Conservation (phyloP, 805 yeast genomes). For the Lipomyces yamadae region DNA sequence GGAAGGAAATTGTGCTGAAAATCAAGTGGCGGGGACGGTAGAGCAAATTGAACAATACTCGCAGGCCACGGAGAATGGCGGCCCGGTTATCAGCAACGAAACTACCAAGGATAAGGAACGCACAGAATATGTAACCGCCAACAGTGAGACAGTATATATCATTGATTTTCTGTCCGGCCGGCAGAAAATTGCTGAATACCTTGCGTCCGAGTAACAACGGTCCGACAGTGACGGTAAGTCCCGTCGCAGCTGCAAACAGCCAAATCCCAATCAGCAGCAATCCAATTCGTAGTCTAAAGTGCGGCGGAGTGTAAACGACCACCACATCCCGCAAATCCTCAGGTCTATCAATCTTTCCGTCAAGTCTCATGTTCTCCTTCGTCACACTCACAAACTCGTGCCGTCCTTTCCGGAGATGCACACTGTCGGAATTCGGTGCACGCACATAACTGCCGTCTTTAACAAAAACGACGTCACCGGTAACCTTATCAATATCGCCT, state of each 20-base stretch:
- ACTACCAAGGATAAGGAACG: slow-evolving; percentile 10
- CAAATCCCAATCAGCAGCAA: slow-evolving; percentile 55
- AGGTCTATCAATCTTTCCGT: slow-evolving; percentile 48
- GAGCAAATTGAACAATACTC: background rate
- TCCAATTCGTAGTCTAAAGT: slow-evolving; percentile 64
- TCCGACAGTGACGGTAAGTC: slow-evolving; percentile 37
- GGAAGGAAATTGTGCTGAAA: slow-evolving; percentile 3
- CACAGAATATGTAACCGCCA: slow-evolving; percentile 38
- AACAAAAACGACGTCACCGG: slow-evolving; percentile 62
- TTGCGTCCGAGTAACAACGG: slow-evolving; percentile 44
- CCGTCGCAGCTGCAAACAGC: slow-evolving; percentile 47
- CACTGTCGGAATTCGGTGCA: slow-evolving; percentile 84
- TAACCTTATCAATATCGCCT: slow-evolving; percentile 47
- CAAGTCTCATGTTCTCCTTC: slow-evolving; percentile 67
- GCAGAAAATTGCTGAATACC: slow-evolving; percentile 20
- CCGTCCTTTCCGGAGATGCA: slow-evolving; percentile 61
- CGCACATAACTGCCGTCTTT: slow-evolving; percentile 83
- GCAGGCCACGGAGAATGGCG: slow-evolving; percentile 3
- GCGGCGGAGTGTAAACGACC: slow-evolving; percentile 86
- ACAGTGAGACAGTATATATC: slow-evolving; percentile 38
- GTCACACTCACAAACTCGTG: slow-evolving; percentile 82
- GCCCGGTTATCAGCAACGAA: slow-evolving; percentile 14
- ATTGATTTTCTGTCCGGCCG: slow-evolving; percentile 28
- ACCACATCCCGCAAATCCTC: slow-evolving; percentile 52
- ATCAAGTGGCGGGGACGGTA: background rate